These are phyloP conservation scores for Penicillium sumatraense DNA, from an alignment of 2,329 filamentous ascomycete genomes.

Conservation along the genomic window DNA sequence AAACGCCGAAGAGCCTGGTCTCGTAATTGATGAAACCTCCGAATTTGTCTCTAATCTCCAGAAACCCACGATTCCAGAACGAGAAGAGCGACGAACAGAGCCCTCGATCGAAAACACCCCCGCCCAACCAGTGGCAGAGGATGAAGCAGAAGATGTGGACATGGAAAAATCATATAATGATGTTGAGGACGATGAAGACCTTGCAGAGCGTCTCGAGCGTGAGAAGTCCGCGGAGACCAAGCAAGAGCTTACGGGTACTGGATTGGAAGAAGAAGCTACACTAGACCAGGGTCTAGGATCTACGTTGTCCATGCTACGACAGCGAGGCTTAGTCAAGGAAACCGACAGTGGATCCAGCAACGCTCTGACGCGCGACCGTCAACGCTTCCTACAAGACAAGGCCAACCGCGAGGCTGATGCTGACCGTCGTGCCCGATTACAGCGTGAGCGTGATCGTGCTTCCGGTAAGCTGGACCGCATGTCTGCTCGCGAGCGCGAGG, in stretches of 20 bases:
- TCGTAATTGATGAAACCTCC: constrained; percentile 94
- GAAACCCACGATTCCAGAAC: constrained; percentile 64
- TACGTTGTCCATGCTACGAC: constrained; percentile 78
- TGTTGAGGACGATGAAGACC: constrained; percentile 54
- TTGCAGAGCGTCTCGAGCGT: constrained; percentile 55
- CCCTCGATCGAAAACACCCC: constrained; percentile 27
- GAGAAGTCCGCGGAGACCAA: constrained; percentile 49
- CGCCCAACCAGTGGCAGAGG: constrained; percentile 43
- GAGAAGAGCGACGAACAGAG: constrained; percentile 46
- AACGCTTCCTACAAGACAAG: constrained; percentile 80
- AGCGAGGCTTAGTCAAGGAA: constrained; percentile 78
- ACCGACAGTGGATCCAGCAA: constrained; percentile 67
- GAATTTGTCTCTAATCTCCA: constrained; percentile 90
- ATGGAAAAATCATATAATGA: constrained; percentile 60
- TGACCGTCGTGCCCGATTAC: constrained; percentile 75
- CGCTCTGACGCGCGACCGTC: constrained; percentile 69
- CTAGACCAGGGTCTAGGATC: constrained; percentile 79
- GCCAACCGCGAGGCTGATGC: constrained; percentile 76
- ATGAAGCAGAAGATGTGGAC: constrained; percentile 58
- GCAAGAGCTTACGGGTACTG: constrained; percentile 63
- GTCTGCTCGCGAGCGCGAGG: constrained; percentile 89
- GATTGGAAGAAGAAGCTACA: constrained; percentile 83
- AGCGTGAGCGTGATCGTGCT: constrained; percentile 86
- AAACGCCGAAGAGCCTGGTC: constrained; percentile 61
- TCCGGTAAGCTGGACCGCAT: constrained; percentile 83